Percentiles rank a stretch among this genome's conserved stretches.
phyloP scores from a whole-genome alignment of 805 yeast genomes.

The Yamadazyma paraphyllophila region DNA sequence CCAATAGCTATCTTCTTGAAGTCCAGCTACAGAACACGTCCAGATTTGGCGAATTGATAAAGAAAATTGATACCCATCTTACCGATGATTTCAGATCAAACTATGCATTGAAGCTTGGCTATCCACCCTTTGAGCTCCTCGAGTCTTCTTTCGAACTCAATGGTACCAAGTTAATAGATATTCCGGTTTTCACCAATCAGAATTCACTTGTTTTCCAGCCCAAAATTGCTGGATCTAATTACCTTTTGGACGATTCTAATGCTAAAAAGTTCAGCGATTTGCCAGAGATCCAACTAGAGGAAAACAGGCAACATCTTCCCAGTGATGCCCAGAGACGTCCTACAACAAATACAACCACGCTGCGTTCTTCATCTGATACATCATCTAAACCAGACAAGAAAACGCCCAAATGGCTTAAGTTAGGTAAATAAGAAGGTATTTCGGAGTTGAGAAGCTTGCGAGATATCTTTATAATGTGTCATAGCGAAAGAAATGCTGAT shows the following conservation, averaged over 20 bases:
- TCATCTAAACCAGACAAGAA: background rate
- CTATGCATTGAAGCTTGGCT: conserved; percentile 32
- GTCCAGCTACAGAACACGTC: conserved; percentile 27
- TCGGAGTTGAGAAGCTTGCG: too few species aligned
- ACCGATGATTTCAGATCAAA: conserved; percentile 25
- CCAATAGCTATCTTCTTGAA: conserved; percentile 37
- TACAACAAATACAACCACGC: too few species aligned
- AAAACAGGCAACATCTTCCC: conserved; percentile 30
- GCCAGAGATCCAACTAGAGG: conserved; percentile 37
- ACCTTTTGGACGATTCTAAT: conserved; percentile 6
- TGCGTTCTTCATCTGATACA: background rate
- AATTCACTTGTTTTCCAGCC: conserved; percentile 38
- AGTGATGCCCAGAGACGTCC: conserved; percentile 17
- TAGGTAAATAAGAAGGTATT: conserved; percentile 6
- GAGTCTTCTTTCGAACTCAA: conserved; percentile 28
- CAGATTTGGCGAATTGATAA: conserved; percentile 36
- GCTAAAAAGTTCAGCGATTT: conserved; percentile 25
- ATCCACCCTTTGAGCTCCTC: conserved; percentile 37
- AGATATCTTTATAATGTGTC: too few species aligned
- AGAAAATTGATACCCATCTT: conserved; percentile 33
- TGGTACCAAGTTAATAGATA: conserved; percentile 22
- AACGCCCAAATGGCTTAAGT: conserved; percentile 28
- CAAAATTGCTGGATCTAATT: conserved; percentile 3
- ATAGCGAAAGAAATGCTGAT: too few species aligned
- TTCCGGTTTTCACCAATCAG: conserved; percentile 29